Percentiles rank a stretch among this genome's conserved stretches.
Evolutionary conservation across 345 rosid genomes (phyloP).

Genomic region (Populus nigra): DNA sequence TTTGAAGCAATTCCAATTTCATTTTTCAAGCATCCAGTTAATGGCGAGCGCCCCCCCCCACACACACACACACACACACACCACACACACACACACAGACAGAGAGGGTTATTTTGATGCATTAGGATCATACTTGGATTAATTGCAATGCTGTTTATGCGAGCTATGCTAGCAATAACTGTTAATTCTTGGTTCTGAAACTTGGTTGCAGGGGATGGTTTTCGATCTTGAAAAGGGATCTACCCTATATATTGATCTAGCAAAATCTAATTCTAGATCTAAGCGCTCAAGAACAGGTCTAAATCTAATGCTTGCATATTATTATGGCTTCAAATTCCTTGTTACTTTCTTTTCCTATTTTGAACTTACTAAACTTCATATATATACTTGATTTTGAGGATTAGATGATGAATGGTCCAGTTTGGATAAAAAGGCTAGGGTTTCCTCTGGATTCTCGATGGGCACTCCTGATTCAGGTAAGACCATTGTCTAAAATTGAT

Average conservation of each 20-base stretch:
- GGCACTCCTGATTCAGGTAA: slow-evolving; percentile 53
- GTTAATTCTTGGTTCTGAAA: slow-evolving; percentile 15
- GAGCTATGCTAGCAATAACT: neutral
- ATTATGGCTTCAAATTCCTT: neutral
- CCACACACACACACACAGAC: neutral
- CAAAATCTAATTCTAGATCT: slow-evolving; percentile 82
- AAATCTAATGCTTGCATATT: slow-evolving; percentile 28
- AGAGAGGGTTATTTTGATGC: neutral
- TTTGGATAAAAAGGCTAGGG: slow-evolving; percentile 57
- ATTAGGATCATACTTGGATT: neutral
- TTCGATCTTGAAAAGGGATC: slow-evolving; percentile 90
- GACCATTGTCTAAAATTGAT: slow-evolving; percentile 19
- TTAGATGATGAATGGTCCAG: slow-evolving; percentile 58
- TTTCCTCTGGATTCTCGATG: slow-evolving; percentile 32
- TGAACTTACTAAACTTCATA: neutral
- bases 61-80: accelerated
- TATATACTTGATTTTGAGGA: slow-evolving; percentile 19
- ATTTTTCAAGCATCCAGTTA: neutral
- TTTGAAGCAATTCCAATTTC: neutral
- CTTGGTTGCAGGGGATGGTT: slow-evolving; percentile 66
- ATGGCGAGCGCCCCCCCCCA: neutral
- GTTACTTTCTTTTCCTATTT: slow-evolving; percentile 6
- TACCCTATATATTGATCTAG: slow-evolving; percentile 75
- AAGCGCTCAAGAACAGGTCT: slow-evolving; percentile 78
- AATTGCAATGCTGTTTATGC: neutral